phyloP scores from a whole-genome alignment of 352 stramenopile species.

The Globisporangium takayamanum region DNA sequence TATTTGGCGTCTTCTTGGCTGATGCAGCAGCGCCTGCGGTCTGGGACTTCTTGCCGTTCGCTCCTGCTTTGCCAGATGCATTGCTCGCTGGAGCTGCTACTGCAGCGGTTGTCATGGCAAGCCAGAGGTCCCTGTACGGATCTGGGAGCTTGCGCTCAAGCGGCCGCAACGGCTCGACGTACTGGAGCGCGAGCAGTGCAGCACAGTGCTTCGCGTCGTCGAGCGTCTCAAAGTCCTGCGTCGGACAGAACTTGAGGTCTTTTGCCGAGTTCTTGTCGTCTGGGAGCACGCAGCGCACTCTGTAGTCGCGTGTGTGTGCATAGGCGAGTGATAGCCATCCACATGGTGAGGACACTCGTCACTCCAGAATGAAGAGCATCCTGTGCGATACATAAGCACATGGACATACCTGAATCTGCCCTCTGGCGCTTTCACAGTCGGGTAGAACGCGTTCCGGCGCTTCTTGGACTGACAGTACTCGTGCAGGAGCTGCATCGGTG shows the following conservation, averaged over 20 bases:
- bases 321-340: neutral
- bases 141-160: conserved; percentile 96
- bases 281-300: conserved; percentile 83
- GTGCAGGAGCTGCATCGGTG: conserved; percentile 90
- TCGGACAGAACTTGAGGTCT: conserved; percentile 90
- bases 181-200: conserved; percentile 91
- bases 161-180: conserved; percentile 90
- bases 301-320: conserved; percentile 4
- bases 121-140: conserved; percentile 93
- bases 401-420: conserved; percentile 20
- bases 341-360: neutral
- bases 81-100: neutral
- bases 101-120: conserved; percentile 29
- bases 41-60: too few relatives aligned
- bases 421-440: conserved; percentile 34
- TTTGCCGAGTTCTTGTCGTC: conserved; percentile 93
- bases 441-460: conserved; percentile 68
- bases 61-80: neutral
- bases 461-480: conserved; percentile 94
- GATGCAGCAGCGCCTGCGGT: too few relatives aligned
- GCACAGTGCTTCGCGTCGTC: conserved; percentile 91
- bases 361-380: too few relatives aligned
- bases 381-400: neutral
- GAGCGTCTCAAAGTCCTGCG: conserved; percentile 67
- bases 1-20: neutral